Evolutionary conservation across 2,329 filamentous ascomycete genomes (phyloP).

Genomic region (Arthroderma uncinatum): DNA sequence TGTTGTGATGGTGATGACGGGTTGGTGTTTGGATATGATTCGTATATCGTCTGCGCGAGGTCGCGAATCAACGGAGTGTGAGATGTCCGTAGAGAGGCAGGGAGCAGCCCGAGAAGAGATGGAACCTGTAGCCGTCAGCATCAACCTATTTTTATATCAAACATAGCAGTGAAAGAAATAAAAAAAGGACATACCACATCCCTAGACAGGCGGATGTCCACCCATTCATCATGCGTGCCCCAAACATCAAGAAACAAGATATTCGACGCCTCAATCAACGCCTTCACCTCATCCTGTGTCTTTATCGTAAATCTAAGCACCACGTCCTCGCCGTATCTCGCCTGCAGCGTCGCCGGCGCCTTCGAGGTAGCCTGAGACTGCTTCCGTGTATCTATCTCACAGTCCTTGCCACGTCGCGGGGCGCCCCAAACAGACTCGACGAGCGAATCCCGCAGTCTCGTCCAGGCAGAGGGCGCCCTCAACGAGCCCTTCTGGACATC

Average conservation of each 20-base stretch:
- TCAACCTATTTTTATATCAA: constrained; percentile 5
- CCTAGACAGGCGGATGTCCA: constrained; percentile 70
- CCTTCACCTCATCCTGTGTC: constrained; percentile 54
- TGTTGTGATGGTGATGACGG: constrained; percentile 18
- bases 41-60: constrained; percentile 63
- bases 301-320: constrained; percentile 75
- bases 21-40: constrained; percentile 51
- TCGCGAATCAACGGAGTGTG: constrained; percentile 71
- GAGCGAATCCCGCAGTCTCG: constrained; percentile 31
- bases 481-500: constrained; percentile 22
- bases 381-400: constrained; percentile 9
- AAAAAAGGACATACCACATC: constrained; percentile 51
- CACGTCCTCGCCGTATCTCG: constrained; percentile 65
- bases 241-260: constrained; percentile 80
- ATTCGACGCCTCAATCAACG: constrained; percentile 60
- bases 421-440: constrained; percentile 36
- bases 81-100: constrained; percentile 57
- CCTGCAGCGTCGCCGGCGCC: constrained; percentile 31
- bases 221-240: constrained; percentile 69
- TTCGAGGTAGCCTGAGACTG: constrained; percentile 17
- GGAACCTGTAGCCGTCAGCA: constrained; percentile 39
- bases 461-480: constrained; percentile 26
- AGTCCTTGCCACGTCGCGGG: constrained; percentile 15
- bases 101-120: constrained; percentile 68
- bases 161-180: constrained; percentile 2